Percentiles rank a stretch among this genome's conserved stretches.
Evolutionary conservation across 129 eudicot genomes (phyloP).

Genomic region (Chrysanthemum makinoi): DNA sequence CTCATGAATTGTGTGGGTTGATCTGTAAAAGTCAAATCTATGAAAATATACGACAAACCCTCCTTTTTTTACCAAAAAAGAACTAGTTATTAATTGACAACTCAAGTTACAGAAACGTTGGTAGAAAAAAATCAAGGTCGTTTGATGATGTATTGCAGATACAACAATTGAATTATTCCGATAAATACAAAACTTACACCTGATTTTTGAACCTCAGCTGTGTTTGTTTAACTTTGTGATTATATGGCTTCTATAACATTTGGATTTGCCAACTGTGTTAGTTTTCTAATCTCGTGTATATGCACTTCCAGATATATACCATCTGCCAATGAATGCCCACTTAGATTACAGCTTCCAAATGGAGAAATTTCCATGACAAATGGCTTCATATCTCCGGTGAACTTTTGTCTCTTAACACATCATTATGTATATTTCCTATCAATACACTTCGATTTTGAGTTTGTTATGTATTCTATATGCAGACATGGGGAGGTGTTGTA

Average conservation of each 20-base stretch:
- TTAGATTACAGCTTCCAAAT: constrained; percentile 77
- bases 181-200: not conserved
- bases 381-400: constrained; percentile 93
- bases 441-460: constrained; percentile 15
- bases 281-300: constrained; percentile 26
- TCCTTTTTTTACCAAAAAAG: not conserved
- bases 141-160: constrained; percentile 17
- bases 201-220: not conserved
- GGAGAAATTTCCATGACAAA: constrained; percentile 78
- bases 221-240: constrained; percentile 15
- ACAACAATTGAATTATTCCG: constrained; percentile 4
- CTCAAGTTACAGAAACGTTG: not conserved
- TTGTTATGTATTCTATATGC: constrained; percentile 25
- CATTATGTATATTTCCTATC: constrained; percentile 13
- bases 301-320: constrained; percentile 78
- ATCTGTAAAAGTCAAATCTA: not conserved
- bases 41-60: not conserved
- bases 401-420: constrained; percentile 21
- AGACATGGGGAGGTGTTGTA: constrained; percentile 99
- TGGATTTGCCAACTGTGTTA: constrained; percentile 1
- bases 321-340: constrained; percentile 89
- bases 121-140: not conserved
- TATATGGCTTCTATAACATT: constrained; percentile 2
- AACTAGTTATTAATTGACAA: constrained; percentile 5
- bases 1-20: constrained; percentile 14